Conservation (phyloP, 352 stramenopile species). For the Pythium coloratum region DNA sequence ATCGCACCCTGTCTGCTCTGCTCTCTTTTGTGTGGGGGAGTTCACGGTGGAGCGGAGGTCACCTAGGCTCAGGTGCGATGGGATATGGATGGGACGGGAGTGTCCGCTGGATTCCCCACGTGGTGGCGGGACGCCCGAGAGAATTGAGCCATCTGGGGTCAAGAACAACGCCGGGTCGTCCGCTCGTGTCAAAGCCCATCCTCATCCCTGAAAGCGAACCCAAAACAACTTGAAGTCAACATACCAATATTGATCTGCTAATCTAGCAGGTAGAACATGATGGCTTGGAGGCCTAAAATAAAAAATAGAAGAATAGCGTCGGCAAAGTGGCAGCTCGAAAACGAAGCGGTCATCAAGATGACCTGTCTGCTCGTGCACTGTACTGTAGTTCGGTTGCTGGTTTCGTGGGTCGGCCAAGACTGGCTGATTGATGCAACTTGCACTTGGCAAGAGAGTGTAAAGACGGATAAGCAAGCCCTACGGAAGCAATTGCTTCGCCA, state of each 20-base stretch:
- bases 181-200: not conserved
- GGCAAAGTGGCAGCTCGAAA: not conserved
- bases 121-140: not conserved
- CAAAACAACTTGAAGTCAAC: not conserved
- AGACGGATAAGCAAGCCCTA: not conserved
- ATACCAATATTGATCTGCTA: not conserved
- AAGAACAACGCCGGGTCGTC: slow-evolving; percentile 3
- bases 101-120: not conserved
- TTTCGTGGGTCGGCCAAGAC: not conserved
- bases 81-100: not conserved
- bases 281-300: not conserved
- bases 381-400: not conserved
- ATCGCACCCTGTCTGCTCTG: not conserved
- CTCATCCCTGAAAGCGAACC: not conserved
- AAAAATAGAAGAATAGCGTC: slow-evolving; percentile 10
- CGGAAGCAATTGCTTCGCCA: not conserved
- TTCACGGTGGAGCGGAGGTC: not conserved
- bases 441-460: not conserved
- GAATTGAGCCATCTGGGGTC: slow-evolving; percentile 11
- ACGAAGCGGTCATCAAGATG: not conserved
- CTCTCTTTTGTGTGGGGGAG: not conserved
- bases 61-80: not conserved
- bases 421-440: not conserved
- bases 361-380: not conserved
- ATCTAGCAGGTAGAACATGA: not conserved